A percentile compares a stretch with the other conserved stretches of the same genome.
Conservation (phyloP, 2,329 filamentous ascomycete species). For the Paracoccidioides lutzii region DNA sequence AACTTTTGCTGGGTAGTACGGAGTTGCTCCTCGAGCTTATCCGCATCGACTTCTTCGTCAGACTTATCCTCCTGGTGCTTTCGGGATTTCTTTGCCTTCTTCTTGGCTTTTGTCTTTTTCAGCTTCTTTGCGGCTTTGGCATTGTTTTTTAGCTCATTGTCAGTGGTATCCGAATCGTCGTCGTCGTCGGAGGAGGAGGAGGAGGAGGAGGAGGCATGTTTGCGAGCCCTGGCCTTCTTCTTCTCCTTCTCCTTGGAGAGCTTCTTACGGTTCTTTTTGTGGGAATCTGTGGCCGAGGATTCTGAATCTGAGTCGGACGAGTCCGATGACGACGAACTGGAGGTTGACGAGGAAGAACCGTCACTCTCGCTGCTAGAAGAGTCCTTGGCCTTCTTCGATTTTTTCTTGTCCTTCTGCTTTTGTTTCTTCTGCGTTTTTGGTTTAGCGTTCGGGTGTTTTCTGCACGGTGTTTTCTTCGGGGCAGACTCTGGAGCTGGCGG, state of each 20-base stretch:
- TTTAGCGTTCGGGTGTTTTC: slow-evolving; percentile 19
- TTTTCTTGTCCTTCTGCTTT: slow-evolving; percentile 15
- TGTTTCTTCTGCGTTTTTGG: slow-evolving; percentile 13
- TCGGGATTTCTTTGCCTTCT: slow-evolving; percentile 19
- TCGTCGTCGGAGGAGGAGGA: not conserved
- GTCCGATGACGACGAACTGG: slow-evolving; percentile 11
- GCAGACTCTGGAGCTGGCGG: slow-evolving; percentile 16
- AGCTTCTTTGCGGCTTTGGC: slow-evolving; percentile 25
- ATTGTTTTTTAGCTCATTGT: slow-evolving; percentile 14
- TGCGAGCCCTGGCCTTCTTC: not conserved
- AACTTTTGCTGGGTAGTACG: slow-evolving; percentile 16
- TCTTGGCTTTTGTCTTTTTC: slow-evolving; percentile 27
- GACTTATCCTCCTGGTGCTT: slow-evolving; percentile 22
- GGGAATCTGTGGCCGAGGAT: slow-evolving; percentile 7
- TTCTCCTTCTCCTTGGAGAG: slow-evolving; percentile 4
- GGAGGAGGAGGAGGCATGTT: not conserved
- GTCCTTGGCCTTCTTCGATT: slow-evolving; percentile 8
- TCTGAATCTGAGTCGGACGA: slow-evolving; percentile 12
- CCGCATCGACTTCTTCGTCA: slow-evolving; percentile 22
- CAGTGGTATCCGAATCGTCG: slow-evolving; percentile 7
- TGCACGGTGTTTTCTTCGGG: slow-evolving; percentile 19
- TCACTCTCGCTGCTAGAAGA: slow-evolving; percentile 5
- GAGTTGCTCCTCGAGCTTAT: slow-evolving; percentile 17
- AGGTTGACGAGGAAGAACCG: slow-evolving; percentile 7
- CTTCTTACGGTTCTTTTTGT: slow-evolving; percentile 6